phyloP scores from a whole-genome alignment of 805 yeast species.

The Dipodascus albidus region DNA sequence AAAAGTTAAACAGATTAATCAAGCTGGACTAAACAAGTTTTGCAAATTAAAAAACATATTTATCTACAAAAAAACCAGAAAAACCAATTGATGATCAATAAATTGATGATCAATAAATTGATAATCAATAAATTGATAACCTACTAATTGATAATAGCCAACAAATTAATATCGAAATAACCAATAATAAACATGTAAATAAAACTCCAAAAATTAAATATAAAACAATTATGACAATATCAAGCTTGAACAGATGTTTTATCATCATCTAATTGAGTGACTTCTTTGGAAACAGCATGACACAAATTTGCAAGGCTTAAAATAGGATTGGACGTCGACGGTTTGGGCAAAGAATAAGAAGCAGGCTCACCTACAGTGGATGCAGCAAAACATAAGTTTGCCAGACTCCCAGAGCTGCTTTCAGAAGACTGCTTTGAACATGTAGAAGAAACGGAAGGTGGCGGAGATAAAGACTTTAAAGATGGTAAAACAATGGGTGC shows the following conservation, averaged over 20 bases:
- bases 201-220: too few relatives aligned
- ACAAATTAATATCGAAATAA: too few relatives aligned
- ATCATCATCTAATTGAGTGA: neutral
- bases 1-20: too few relatives aligned
- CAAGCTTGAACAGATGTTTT: neutral
- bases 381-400: neutral
- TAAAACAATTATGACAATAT: too few relatives aligned
- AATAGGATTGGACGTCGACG: neutral
- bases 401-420: neutral
- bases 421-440: neutral
- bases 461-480: neutral
- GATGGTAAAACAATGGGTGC: neutral
- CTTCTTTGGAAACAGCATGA: neutral
- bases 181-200: too few relatives aligned
- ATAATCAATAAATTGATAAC: too few relatives aligned
- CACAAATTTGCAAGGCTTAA: neutral
- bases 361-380: neutral
- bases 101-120: too few relatives aligned
- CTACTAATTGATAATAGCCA: too few relatives aligned
- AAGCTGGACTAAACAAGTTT: too few relatives aligned
- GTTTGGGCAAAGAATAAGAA: neutral
- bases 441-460: neutral
- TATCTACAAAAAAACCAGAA: too few relatives aligned
- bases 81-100: too few relatives aligned
- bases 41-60: too few relatives aligned